Conservation (phyloP, 495 filamentous ascomycete species). For the Lasiosphaeria hispida region DNA sequence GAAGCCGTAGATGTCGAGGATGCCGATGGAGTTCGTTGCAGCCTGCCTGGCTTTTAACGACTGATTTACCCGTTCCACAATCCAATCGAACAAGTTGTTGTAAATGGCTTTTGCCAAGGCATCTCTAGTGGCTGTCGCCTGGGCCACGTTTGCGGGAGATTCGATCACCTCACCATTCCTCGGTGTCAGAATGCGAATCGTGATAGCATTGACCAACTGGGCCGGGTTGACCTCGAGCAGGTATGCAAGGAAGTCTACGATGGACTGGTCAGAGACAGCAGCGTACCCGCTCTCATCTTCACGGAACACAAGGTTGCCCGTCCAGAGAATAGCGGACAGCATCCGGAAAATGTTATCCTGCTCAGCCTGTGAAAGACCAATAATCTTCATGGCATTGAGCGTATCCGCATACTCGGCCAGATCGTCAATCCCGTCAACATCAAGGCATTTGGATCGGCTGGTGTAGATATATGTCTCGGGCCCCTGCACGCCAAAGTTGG, state of each 20-base stretch:
- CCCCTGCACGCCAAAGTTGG: constrained; percentile 82
- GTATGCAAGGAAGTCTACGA: constrained; percentile 92
- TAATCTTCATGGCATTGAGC: constrained; percentile 88
- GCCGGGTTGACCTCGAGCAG: constrained; percentile 82
- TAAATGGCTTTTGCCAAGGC: constrained; percentile 94
- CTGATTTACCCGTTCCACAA: constrained; percentile 86
- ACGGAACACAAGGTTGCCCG: constrained; percentile 84
- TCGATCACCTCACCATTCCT: constrained; percentile 84
- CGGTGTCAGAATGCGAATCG: constrained; percentile 85
- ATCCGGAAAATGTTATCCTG: constrained; percentile 98
- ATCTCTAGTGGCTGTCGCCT: constrained; percentile 91
- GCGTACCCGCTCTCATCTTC: constrained; percentile 92
- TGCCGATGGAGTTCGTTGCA: constrained; percentile 83
- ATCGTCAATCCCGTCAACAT: constrained; percentile 93
- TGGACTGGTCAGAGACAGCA: constrained; percentile 76
- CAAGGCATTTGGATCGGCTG: constrained; percentile 86
- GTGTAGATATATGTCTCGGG: constrained; percentile 96
- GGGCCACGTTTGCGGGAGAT: constrained; percentile 83
- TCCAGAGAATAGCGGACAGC: constrained; percentile 89
- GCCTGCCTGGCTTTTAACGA: constrained; percentile 78
- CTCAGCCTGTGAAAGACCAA: constrained; percentile 83
- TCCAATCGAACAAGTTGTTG: constrained; percentile 98
- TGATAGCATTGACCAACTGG: constrained; percentile 83
- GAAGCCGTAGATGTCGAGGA: constrained; percentile 99
- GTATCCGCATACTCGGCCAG: constrained; percentile 87